Evolutionary conservation across 2,329 filamentous ascomycete species (phyloP).

Genomic region (Fusarium staphyleae): DNA sequence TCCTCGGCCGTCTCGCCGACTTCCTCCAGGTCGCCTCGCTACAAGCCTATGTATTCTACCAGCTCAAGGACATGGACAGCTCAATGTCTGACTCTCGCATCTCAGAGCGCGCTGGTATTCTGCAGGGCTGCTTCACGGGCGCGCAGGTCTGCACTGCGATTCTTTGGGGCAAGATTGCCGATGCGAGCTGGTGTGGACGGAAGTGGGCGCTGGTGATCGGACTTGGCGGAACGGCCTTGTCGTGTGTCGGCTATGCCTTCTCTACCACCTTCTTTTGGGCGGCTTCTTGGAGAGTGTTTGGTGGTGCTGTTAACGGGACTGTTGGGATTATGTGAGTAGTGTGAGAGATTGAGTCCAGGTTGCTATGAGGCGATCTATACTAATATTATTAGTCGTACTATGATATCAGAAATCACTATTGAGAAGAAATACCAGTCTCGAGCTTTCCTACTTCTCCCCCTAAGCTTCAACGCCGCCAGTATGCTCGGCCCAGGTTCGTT

Average conservation of each 20-base stretch:
- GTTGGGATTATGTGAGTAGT: slow-evolving; percentile 56
- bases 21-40: slow-evolving; percentile 75
- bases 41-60: slow-evolving; percentile 78
- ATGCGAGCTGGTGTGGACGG: slow-evolving; percentile 65
- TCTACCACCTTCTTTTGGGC: slow-evolving; percentile 69
- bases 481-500: slow-evolving; percentile 54
- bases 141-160: slow-evolving; percentile 78
- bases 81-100: slow-evolving; percentile 62
- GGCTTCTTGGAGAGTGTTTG: slow-evolving; percentile 69
- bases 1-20: slow-evolving; percentile 74
- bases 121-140: slow-evolving; percentile 75
- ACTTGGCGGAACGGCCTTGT: slow-evolving; percentile 70
- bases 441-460: slow-evolving; percentile 56
- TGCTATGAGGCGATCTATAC: background rate
- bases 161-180: slow-evolving; percentile 73
- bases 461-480: slow-evolving; percentile 57
- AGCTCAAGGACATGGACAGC: slow-evolving; percentile 70
- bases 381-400: slow-evolving; percentile 49
- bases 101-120: slow-evolving; percentile 71
- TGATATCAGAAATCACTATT: slow-evolving; percentile 58
- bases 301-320: slow-evolving; percentile 62
- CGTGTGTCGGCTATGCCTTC: slow-evolving; percentile 76
- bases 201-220: slow-evolving; percentile 77
- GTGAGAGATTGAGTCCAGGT: background rate
- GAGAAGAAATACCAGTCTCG: slow-evolving; percentile 58